Conservation (phyloP, 495 filamentous ascomycete species). For the Daldinia vernicosa region DNA sequence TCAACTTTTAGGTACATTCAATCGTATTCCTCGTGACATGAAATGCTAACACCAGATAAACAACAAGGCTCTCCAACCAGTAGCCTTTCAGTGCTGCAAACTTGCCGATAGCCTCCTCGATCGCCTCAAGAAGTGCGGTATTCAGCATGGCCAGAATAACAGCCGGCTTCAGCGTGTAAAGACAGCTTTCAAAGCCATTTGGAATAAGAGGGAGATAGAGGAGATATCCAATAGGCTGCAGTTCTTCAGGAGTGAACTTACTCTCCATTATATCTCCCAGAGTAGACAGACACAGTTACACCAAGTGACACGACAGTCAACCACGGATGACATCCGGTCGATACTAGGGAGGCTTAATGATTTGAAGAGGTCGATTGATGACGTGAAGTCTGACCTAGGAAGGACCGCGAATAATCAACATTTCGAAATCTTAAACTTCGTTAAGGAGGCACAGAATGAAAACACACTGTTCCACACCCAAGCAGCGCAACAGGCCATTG, state of each 20-base stretch:
- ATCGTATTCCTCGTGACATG: not conserved
- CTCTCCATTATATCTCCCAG: constrained; percentile 6
- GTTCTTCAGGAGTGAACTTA: constrained; percentile 15
- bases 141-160: constrained; percentile 5
- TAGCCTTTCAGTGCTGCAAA: constrained; percentile 17
- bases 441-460: constrained; percentile 1
- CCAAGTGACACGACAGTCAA: constrained; percentile 3
- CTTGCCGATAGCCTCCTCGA: constrained; percentile 18
- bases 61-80: constrained; percentile 18
- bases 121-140: constrained; percentile 14
- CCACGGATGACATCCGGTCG: constrained; percentile 8
- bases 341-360: constrained; percentile 1
- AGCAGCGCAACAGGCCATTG: not conserved
- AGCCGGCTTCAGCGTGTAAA: constrained; percentile 14
- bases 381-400: not conserved
- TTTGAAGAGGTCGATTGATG: constrained; percentile 3
- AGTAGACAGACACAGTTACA: constrained; percentile 18
- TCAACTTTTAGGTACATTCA: not conserved
- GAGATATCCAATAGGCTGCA: constrained; percentile 20
- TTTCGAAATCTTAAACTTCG: constrained; percentile 6
- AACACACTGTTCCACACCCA: constrained; percentile 9
- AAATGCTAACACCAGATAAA: not conserved
- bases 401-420: not conserved
- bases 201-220: constrained; percentile 22
- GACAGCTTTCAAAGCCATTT: constrained; percentile 6